phyloP scores from a whole-genome alignment of 257 asterid species.

The Knoxia roxburghii region DNA sequence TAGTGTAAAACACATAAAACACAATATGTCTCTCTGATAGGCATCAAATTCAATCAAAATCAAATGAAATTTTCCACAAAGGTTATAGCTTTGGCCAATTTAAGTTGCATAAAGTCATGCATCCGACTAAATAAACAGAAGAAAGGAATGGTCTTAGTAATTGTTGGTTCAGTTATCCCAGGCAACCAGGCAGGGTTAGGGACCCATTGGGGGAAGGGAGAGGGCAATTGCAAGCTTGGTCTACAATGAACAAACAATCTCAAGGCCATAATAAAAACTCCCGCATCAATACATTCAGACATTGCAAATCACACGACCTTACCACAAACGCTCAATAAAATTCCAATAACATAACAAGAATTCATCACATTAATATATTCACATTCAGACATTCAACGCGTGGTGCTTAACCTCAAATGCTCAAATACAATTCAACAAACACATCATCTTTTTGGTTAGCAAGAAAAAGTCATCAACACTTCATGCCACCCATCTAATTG shows the following conservation, averaged over 20 bases:
- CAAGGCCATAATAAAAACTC: no score
- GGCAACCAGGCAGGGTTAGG: not conserved
- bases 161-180: not conserved
- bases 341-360: not conserved
- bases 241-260: no score
- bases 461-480: not conserved
- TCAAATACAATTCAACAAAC: not conserved
- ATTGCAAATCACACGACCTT: no score
- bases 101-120: not conserved
- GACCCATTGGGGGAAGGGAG: no score
- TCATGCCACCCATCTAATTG: no score
- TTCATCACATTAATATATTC: not conserved
- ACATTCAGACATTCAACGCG: not conserved
- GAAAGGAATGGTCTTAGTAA: not conserved
- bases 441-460: not conserved
- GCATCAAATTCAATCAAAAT: not conserved
- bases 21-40: not conserved
- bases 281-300: no score
- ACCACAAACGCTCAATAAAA: no score
- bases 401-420: no score
- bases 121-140: not conserved
- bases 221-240: no score
- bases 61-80: not conserved
- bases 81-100: not conserved
- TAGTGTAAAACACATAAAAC: no score